Evolutionary conservation across 75 land plant genomes (phyloP).

Genomic region (Pseudotsuga menziesii): DNA sequence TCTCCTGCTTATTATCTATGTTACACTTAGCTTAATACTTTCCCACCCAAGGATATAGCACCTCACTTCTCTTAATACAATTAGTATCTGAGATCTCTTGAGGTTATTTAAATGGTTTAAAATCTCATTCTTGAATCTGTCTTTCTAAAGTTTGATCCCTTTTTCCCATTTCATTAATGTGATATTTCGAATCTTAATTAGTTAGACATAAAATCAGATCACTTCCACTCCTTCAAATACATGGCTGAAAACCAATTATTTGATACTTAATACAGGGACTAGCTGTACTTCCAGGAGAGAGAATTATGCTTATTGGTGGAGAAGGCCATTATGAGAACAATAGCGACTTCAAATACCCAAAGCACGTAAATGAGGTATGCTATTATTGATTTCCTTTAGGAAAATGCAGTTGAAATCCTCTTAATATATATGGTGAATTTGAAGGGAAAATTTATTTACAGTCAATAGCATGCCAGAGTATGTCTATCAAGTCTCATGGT

Average conservation of each 20-base stretch:
- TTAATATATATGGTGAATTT: not conserved
- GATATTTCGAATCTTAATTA: not conserved
- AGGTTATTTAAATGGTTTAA: not conserved
- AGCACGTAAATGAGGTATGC: slow-evolving; percentile 41
- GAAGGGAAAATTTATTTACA: not conserved
- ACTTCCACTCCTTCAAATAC: not conserved
- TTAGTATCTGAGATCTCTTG: not conserved
- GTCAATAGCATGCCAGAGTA: not conserved
- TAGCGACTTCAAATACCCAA: slow-evolving; percentile 31
- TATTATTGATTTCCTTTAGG: not conserved
- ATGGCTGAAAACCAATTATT: not conserved
- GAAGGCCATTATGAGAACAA: slow-evolving; percentile 34
- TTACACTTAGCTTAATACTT: not conserved
- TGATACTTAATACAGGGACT: slow-evolving; percentile 18
- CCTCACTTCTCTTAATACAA: not conserved
- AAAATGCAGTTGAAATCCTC: not conserved
- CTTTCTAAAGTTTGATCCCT: not conserved
- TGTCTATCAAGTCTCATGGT: not conserved
- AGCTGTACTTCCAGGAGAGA: slow-evolving; percentile 32
- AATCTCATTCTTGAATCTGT: not conserved
- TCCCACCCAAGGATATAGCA: not conserved
- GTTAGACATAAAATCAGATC: not conserved
- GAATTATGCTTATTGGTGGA: slow-evolving; percentile 37
- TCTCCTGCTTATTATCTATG: too few species aligned
- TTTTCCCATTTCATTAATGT: not conserved